phyloP scores from a whole-genome alignment of 306 rosid genomes.

The Quercus berberidifolia region DNA sequence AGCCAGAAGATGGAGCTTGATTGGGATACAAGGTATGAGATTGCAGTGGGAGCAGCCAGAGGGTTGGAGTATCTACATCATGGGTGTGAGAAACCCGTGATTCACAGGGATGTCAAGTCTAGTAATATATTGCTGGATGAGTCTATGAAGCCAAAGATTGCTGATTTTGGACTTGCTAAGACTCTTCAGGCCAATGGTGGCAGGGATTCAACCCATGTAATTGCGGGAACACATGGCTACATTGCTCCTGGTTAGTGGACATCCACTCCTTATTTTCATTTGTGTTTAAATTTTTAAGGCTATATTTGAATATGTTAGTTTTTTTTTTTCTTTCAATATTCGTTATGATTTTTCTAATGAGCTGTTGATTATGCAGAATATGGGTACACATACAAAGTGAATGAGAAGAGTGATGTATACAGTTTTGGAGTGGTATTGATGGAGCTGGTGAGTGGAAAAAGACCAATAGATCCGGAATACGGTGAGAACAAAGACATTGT shows the following conservation, averaged over 20 bases:
- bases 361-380: conserved; percentile 52
- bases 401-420: conserved; percentile 90
- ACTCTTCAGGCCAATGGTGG: conserved; percentile 44
- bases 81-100: conserved; percentile 69
- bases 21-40: conserved; percentile 81
- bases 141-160: conserved; percentile 80
- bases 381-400: conserved; percentile 76
- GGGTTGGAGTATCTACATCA: conserved; percentile 96
- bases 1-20: conserved; percentile 71
- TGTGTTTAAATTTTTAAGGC: not conserved
- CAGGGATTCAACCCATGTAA: conserved; percentile 64
- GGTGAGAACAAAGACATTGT: conserved; percentile 84
- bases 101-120: conserved; percentile 88
- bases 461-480: conserved; percentile 67
- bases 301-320: too few species aligned
- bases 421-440: conserved; percentile 90
- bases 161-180: conserved; percentile 93
- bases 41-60: conserved; percentile 80
- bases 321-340: not conserved
- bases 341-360: not conserved
- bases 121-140: conserved; percentile 90
- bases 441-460: conserved; percentile 84
- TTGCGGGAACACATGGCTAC: conserved; percentile 92
- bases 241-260: conserved; percentile 82
- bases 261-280: not conserved